Evolutionary conservation across 345 rosid species (phyloP), one percentile per base, ranked within the genome.

Genomic region (Citrus mangshanensis): DNA sequence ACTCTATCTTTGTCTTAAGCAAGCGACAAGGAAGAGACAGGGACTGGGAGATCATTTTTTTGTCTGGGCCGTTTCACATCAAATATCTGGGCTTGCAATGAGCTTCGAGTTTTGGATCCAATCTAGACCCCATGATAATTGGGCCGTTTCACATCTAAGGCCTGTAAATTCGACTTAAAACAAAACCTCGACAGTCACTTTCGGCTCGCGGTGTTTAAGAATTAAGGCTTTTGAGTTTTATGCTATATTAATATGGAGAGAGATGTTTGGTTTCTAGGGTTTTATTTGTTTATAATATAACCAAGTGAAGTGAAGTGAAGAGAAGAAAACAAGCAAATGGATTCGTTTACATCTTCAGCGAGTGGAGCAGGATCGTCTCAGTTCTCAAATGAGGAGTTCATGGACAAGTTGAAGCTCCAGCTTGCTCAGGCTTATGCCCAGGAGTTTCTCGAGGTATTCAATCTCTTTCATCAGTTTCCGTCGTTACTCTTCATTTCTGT

Each of bases 361-460:
- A 75, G 74, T 19, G 93, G 89, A 37, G 74, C 89, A 0, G 90
- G 87, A 16, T 82, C 93, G 6, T 73, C 88, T 37, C 84, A 88
- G 49, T 55, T 89, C 18, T 89, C 93, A 4, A 24, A 86, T 2
- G 89, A 86, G 30, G 90, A 90, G 3, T 42, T 93, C 74, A 91
- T 87, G 97, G 91, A 92, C 72, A 92, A 90, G 77, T 68, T 95
- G 68, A 89, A 92, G 83, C 5, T 68, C 19, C 94, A 92, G 81
- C 91, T 95, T 62, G 94, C 91, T 7, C 92, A 92, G 75, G 99
- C 94, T 76, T 90, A 91, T 62, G 95, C 95, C 6, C 91, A 93
- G 77, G 92, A 95, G 84, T 86, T 93, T 70, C 78, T 95, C 37
- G 93, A 93, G 97, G 98, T 90, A 35, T 6, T 38, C 46, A 34